phyloP scores from a whole-genome alignment of 2,329 filamentous ascomycete genomes.

The Calonectria pteridis region DNA sequence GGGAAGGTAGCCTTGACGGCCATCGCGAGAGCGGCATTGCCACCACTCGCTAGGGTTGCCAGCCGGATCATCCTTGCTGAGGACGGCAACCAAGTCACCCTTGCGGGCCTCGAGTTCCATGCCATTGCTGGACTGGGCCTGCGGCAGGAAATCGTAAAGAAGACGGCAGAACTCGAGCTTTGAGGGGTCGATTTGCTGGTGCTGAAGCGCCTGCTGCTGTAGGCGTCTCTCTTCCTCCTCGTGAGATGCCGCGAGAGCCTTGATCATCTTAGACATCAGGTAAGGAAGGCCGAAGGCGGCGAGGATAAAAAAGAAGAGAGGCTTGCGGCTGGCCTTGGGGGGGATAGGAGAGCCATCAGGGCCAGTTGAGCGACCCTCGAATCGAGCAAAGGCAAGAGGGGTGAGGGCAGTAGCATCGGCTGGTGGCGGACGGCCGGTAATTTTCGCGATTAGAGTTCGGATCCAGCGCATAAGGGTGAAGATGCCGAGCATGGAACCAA shows the following conservation, averaged over 20 bases:
- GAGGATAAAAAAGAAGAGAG: slow-evolving; percentile 93
- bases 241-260: slow-evolving; percentile 82
- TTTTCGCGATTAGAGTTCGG: slow-evolving; percentile 88
- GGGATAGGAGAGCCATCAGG: slow-evolving; percentile 74
- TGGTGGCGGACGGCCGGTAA: slow-evolving; percentile 91
- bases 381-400: slow-evolving; percentile 89
- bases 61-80: slow-evolving; percentile 91
- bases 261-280: slow-evolving; percentile 96
- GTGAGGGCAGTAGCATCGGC: slow-evolving; percentile 90
- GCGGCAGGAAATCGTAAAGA: slow-evolving; percentile 92
- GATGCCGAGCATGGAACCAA: slow-evolving; percentile 94
- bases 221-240: slow-evolving; percentile 81
- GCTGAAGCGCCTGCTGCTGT: slow-evolving; percentile 63
- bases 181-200: slow-evolving; percentile 78
- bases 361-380: slow-evolving; percentile 76
- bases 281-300: slow-evolving; percentile 97
- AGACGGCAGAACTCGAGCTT: slow-evolving; percentile 98
- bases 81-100: slow-evolving; percentile 93
- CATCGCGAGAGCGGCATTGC: slow-evolving; percentile 91
- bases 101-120: slow-evolving; percentile 94
- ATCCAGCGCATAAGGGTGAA: slow-evolving; percentile 97
- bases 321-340: slow-evolving; percentile 88
- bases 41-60: slow-evolving; percentile 97
- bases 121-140: slow-evolving; percentile 68
- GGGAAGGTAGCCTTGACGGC: slow-evolving; percentile 91